Evolutionary conservation across 2,329 filamentous ascomycete species (phyloP), one percentile per base, ranked within the genome.

Genomic region (Ustulina deusta): DNA sequence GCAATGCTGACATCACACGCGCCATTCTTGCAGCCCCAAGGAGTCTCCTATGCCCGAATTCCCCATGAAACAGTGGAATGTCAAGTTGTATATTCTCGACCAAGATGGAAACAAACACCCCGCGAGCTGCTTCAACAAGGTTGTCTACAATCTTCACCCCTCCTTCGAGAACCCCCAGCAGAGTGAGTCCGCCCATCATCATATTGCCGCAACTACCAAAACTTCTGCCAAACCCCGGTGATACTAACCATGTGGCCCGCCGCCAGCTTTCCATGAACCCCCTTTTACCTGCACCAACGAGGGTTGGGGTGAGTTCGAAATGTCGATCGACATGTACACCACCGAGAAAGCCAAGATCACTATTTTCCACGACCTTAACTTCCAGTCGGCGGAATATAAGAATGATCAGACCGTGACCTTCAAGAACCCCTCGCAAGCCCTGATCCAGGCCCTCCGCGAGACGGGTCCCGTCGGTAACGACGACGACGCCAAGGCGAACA

Each of bases 251-350:
- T 27, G 1, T 3, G 20, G 42, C 32, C 46, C 27, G 32, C 29
- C 7, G 42, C 25, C 73, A 96, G 93, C 89, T 27, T 91, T 97
- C 83, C 91, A 90, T 77, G 90, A 92, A 72, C 89, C 94, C 0
- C 96, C 96, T 0, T 99, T 98, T 83, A 87, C 87, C 72, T 97
- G 97, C 81, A 85, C 89, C 71, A 97, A 99, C 81, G 93, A 97
- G 82, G 96, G 96, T 74, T 99, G 96, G 96, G 96, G 96, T 77
- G 96, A 98, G 83, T 99, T 99, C 79, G 96, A 98, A 79, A 95
- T 99, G 90, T 86, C 85, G 55, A 96, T 98, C 76, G 89, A 92
- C 69, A 87, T 97, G 74, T 91, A 90, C 77, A 92, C 91, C 49
- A 90, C 91, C 34, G 93, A 96, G 81, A 97, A 97, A 85, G 91